These are phyloP conservation scores for Russula olivacea DNA, from an alignment of 768 basidiomycete genomes.

Conservation along the genomic window DNA sequence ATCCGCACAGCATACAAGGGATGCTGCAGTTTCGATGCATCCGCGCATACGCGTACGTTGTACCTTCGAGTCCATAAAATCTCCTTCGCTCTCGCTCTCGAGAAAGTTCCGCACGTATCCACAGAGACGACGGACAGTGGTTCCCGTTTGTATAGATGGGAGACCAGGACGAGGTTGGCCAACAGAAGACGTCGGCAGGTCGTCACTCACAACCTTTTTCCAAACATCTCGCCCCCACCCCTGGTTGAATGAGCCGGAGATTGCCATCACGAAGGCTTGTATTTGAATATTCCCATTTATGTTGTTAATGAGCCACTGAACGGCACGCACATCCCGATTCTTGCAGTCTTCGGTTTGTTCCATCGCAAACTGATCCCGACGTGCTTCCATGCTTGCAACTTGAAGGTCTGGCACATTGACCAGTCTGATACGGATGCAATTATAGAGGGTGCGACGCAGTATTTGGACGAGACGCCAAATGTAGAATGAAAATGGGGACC, in stretches of 20 bases:
- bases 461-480: slow-evolving; percentile 12
- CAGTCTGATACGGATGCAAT: not conserved
- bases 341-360: not conserved
- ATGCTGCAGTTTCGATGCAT: not conserved
- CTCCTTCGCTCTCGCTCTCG: not conserved
- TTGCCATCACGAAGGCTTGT: not conserved
- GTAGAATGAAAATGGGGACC: too few relatives aligned
- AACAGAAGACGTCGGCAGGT: not conserved
- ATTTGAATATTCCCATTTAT: not conserved
- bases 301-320: slow-evolving; percentile 8
- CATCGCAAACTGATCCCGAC: slow-evolving; percentile 6
- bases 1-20: not conserved
- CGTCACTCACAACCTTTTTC: not conserved
- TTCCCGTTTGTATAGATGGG: not conserved
- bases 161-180: not conserved
- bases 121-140: not conserved
- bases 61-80: not conserved
- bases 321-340: not conserved
- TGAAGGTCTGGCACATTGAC: too few relatives aligned
- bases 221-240: slow-evolving; percentile 10
- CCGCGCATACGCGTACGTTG: not conserved
- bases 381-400: not conserved
- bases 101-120: not conserved
- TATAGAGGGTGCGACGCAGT: not conserved
- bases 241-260: slow-evolving; percentile 12